phyloP scores from a whole-genome alignment of 257 asterid genomes.

The Anisodus tanguticus region DNA sequence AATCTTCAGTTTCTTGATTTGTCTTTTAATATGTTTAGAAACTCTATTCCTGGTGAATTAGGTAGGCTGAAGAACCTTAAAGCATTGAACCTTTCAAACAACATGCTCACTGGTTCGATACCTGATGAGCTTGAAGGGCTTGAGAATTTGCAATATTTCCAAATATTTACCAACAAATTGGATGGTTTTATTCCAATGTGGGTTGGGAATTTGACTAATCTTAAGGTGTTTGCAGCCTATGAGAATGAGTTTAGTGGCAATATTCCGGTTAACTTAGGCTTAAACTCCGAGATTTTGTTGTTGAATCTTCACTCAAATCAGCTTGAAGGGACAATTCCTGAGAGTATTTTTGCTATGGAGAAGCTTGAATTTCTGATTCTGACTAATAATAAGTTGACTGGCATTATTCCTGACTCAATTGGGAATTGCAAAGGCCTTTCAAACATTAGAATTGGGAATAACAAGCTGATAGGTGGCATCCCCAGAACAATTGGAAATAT shows the following conservation, averaged over 20 bases:
- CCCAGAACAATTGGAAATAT: conserved; percentile 81
- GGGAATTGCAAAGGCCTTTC: conserved; percentile 79
- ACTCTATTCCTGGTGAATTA: conserved; percentile 67
- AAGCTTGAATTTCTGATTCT: conserved; percentile 73
- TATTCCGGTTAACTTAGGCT: conserved; percentile 74
- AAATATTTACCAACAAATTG: conserved; percentile 65
- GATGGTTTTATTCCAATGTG: conserved; percentile 82
- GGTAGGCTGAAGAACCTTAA: conserved; percentile 61
- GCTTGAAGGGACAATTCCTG: conserved; percentile 82
- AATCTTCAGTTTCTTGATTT: conserved; percentile 91
- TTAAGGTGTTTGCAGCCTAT: conserved; percentile 80
- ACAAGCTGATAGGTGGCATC: conserved; percentile 69
- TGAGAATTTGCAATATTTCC: conserved; percentile 62
- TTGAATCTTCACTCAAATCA: conserved; percentile 89
- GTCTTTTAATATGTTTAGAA: conserved; percentile 71
- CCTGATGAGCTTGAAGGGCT: conserved; percentile 73
- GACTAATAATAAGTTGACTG: conserved; percentile 74
- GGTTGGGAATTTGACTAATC: conserved; percentile 69
- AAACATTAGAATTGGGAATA: conserved; percentile 81
- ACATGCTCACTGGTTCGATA: conserved; percentile 58
- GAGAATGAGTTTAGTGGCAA: conserved; percentile 78
- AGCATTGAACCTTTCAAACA: conserved; percentile 74
- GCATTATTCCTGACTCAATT: conserved; percentile 63
- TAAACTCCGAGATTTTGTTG: conserved; percentile 55
- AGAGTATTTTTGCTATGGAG: conserved; percentile 69